Evolutionary conservation across 2,329 filamentous ascomycete species (phyloP), one percentile per base, ranked within the genome.

Genomic region (Sclerotinia spermophila): DNA sequence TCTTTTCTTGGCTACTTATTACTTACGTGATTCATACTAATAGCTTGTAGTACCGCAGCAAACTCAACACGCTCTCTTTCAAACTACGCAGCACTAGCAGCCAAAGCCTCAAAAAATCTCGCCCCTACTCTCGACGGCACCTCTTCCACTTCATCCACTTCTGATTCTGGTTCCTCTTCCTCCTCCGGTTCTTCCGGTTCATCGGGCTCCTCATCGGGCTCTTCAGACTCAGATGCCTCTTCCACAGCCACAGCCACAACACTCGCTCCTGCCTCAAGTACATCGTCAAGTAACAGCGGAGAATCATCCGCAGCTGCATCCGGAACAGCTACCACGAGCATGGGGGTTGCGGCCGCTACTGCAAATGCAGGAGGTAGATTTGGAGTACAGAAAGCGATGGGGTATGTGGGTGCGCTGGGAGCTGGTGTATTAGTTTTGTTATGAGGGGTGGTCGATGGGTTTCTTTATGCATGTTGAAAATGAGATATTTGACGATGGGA

Each of bases 1-100:
- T 62, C 48, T 15, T 35, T 21, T 17, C 33, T 17, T n/a, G 2
- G 4, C 13, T 17, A 33, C 30, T 2, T 2, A 56, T 56, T 8
- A 42, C 40, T 42, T 11, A 42, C 6, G 1, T 56, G 2, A 42
- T 60, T 3, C 7, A 59, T 53, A 53, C n/a, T 66, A 75, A 71
- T 55, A 33, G 15, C 38, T 42, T 33, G 2, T 35, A 78, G 77
- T 71, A 71, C 75, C 13, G 71, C 81, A 35, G 82, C 83, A 77
- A 89, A 89, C 80, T 72, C 84, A 5, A 78, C 83, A 53, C 84
- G 85, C 73, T 85, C 85, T 45, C 82, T 90, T 21, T 77, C 80
- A 3, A 81, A 81, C 74, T 80, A 76, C 72, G 73, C 72, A 33
- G 68, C 73, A 21, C 72, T 82, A 66, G 82, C 84, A 48, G 78